phyloP scores from a whole-genome alignment of 345 rosid genomes.

The Citrus maxima region DNA sequence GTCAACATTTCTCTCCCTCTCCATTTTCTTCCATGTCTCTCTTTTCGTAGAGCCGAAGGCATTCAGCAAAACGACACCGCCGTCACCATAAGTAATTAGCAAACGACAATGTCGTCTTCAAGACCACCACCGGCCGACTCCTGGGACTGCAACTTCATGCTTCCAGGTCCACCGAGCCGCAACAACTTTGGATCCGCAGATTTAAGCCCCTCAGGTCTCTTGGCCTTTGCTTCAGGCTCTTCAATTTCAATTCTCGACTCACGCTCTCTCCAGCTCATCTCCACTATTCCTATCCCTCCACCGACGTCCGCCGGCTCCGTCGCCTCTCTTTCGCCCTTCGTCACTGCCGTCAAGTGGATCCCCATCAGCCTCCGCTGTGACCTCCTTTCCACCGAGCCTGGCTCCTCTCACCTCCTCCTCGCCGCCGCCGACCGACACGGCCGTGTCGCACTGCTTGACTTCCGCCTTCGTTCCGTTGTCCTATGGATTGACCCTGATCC shows the following conservation, averaged over 20 bases:
- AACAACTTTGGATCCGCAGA: constrained; percentile 90
- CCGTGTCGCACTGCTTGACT: constrained; percentile 77
- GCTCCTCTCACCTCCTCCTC: constrained; percentile 68
- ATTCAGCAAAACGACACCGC: neutral
- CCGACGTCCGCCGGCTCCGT: constrained; percentile 40
- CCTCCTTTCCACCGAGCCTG: constrained; percentile 74
- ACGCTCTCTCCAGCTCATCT: constrained; percentile 80
- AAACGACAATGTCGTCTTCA: constrained; percentile 35
- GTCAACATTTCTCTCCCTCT: neutral
- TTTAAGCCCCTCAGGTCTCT: constrained; percentile 68
- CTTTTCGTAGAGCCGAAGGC: neutral
- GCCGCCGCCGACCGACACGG: constrained; percentile 97
- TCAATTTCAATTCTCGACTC: constrained; percentile 75
- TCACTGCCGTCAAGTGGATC: constrained; percentile 85
- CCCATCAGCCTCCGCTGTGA: constrained; percentile 76
- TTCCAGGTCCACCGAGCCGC: constrained; percentile 92
- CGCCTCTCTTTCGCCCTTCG: constrained; percentile 67
- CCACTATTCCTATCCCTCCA: constrained; percentile 76
- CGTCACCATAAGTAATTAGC: neutral
- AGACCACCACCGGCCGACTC: constrained; percentile 33
- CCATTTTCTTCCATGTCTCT: neutral
- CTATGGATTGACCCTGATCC: constrained; percentile 65
- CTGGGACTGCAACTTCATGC: constrained; percentile 63
- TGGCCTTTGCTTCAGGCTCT: constrained; percentile 86
- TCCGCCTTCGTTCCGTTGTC: constrained; percentile 60